phyloP scores from a whole-genome alignment of 1,284 basidiomycete genomes.

The Ganoderma sinense region DNA sequence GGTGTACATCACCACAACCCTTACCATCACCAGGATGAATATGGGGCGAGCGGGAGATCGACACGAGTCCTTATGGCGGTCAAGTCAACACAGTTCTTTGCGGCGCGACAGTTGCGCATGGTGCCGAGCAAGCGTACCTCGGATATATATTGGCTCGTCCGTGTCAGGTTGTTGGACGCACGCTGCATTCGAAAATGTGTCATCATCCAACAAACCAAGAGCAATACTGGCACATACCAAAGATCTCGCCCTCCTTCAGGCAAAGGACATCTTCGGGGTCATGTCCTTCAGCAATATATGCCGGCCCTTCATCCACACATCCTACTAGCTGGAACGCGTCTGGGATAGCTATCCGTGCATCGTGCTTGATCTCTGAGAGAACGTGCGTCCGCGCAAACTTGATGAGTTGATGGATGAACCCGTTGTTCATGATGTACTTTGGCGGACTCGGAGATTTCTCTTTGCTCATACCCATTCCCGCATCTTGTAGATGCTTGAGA shows the following conservation, averaged over 20 bases:
- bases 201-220: neutral
- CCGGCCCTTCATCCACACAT: slow-evolving; percentile 79
- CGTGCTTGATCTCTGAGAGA: slow-evolving; percentile 75
- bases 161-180: slow-evolving; percentile 61
- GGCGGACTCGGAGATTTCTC: slow-evolving; percentile 39
- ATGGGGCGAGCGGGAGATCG: slow-evolving; percentile 72
- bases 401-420: slow-evolving; percentile 61
- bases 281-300: slow-evolving; percentile 55
- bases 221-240: slow-evolving; percentile 51
- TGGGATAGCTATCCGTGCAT: slow-evolving; percentile 72
- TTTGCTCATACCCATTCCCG: slow-evolving; percentile 55
- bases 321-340: slow-evolving; percentile 74
- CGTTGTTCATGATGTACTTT: slow-evolving; percentile 21
- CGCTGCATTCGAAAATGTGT: slow-evolving; percentile 42
- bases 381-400: slow-evolving; percentile 64
- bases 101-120: neutral
- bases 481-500: slow-evolving; percentile 54
- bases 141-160: slow-evolving; percentile 54
- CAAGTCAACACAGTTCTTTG: neutral
- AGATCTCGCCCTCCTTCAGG: slow-evolving; percentile 63
- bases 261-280: slow-evolving; percentile 55
- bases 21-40: slow-evolving; percentile 75
- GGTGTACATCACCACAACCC: slow-evolving; percentile 10
- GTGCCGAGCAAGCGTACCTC: slow-evolving; percentile 45
- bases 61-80: slow-evolving; percentile 43